These are phyloP conservation scores for Aspergillus ellipticus DNA, from an alignment of 495 filamentous ascomycete genomes.

Conservation along the genomic window DNA sequence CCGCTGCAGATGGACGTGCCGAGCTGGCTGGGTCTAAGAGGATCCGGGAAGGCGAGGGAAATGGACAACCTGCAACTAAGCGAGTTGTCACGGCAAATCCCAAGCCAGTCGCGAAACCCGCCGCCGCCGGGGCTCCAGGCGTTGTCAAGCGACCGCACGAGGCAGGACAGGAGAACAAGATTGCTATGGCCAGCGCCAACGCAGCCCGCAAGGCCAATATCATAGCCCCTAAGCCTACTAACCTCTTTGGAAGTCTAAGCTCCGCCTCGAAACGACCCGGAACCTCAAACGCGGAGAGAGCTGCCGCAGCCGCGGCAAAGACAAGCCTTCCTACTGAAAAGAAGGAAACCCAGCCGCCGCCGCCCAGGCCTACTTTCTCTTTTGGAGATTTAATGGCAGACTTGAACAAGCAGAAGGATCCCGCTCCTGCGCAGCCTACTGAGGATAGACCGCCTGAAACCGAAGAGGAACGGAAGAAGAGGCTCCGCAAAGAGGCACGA, in stretches of 20 bases:
- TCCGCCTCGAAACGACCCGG: conserved; percentile 61
- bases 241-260: conserved; percentile 54
- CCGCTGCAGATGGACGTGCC: conserved; percentile 21
- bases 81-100: conserved; percentile 32
- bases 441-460: conserved; percentile 65
- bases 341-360: conserved; percentile 36
- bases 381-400: conserved; percentile 61
- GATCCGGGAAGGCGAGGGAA: conserved; percentile 38
- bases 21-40: conserved; percentile 46
- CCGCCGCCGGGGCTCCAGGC: conserved; percentile 19
- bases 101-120: conserved; percentile 26
- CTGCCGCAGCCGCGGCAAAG: conserved; percentile 36
- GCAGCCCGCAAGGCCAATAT: conserved; percentile 46
- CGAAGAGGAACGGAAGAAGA: conserved; percentile 65
- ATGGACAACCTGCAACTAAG: conserved; percentile 36
- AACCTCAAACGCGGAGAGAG: conserved; percentile 51
- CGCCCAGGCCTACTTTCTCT: conserved; percentile 48
- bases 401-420: conserved; percentile 61
- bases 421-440: conserved; percentile 47
- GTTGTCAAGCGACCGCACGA: conserved; percentile 20
- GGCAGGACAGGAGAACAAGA: conserved; percentile 30
- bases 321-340: conserved; percentile 34
- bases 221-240: conserved; percentile 53
- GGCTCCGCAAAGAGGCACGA: conserved; percentile 74
- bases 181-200: conserved; percentile 21